Evolutionary conservation across 208 protist species (phyloP).

Genomic region (Angomonas desouzai): DNA sequence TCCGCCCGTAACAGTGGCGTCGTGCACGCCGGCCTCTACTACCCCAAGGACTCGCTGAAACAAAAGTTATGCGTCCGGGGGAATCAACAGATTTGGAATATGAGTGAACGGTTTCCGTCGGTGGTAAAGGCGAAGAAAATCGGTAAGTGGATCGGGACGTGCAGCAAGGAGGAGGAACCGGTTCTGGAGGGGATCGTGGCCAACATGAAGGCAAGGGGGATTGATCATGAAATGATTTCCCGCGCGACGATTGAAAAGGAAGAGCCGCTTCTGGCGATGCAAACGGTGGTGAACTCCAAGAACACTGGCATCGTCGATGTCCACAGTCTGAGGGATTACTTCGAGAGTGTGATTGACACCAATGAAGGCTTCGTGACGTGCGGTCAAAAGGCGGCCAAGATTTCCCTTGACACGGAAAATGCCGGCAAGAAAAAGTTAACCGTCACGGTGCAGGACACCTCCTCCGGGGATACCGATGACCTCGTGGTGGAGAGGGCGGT

Average conservation of each 20-base stretch:
- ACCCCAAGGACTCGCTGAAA: constrained; percentile 35
- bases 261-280: constrained; percentile 35
- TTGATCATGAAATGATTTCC: constrained; percentile 26
- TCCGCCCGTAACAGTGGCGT: constrained; percentile 43
- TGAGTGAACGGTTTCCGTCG: constrained; percentile 22
- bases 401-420: constrained; percentile 7
- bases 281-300: constrained; percentile 28
- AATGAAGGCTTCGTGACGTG: constrained; percentile 22
- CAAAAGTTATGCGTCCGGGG: constrained; percentile 32
- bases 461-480: constrained; percentile 8
- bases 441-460: constrained; percentile 13
- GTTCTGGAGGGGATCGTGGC: constrained; percentile 16
- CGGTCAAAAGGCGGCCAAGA: constrained; percentile 14
- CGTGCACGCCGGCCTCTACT: constrained; percentile 53
- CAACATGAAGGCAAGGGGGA: constrained; percentile 26
- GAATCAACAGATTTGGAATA: constrained; percentile 39
- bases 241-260: constrained; percentile 10
- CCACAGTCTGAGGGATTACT: constrained; percentile 23
- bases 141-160: constrained; percentile 53
- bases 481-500: constrained; percentile 23
- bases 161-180: constrained; percentile 17
- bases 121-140: constrained; percentile 18
- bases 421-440: background rate
- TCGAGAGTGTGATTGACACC: constrained; percentile 14
- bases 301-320: constrained; percentile 48